Evolutionary conservation across 768 basidiomycete genomes (phyloP).

Genomic region (Agaricus bisporus): DNA sequence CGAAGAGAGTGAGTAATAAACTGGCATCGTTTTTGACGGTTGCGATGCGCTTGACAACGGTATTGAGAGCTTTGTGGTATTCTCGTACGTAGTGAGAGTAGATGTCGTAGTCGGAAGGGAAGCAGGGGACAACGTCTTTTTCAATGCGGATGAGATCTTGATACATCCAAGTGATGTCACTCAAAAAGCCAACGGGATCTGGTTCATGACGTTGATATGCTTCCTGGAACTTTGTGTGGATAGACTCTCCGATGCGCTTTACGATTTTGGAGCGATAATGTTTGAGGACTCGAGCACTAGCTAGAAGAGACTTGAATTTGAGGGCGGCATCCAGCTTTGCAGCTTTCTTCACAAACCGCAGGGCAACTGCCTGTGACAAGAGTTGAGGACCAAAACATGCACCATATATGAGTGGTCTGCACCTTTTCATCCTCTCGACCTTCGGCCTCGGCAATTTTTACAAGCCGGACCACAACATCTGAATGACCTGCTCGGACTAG

Average conservation of each 20-base stretch:
- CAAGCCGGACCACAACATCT: conserved; percentile 83
- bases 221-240: conserved; percentile 63
- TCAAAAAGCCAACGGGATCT: conserved; percentile 69
- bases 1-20: conserved; percentile 76
- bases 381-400: conserved; percentile 4
- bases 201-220: conserved; percentile 57
- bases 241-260: conserved; percentile 73
- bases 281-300: conserved; percentile 88
- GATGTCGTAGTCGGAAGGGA: conserved; percentile 90
- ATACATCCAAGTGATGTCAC: conserved; percentile 83
- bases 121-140: conserved; percentile 82
- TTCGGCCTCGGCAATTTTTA: conserved; percentile 93
- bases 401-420: neutral
- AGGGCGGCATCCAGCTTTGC: conserved; percentile 90
- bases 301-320: conserved; percentile 90
- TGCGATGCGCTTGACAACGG: conserved; percentile 63
- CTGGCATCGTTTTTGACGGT: conserved; percentile 82
- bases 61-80: conserved; percentile 84
- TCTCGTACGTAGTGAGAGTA: conserved; percentile 76
- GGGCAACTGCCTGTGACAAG: conserved; percentile 71
- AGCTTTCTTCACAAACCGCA: conserved; percentile 90
- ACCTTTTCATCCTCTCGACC: conserved; percentile 94
- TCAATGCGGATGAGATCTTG: conserved; percentile 93
- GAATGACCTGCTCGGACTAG: conserved; percentile 74
- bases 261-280: conserved; percentile 90